phyloP scores from a whole-genome alignment of 371 early-diverging fungal genomes.

The Mucor piriformis region DNA sequence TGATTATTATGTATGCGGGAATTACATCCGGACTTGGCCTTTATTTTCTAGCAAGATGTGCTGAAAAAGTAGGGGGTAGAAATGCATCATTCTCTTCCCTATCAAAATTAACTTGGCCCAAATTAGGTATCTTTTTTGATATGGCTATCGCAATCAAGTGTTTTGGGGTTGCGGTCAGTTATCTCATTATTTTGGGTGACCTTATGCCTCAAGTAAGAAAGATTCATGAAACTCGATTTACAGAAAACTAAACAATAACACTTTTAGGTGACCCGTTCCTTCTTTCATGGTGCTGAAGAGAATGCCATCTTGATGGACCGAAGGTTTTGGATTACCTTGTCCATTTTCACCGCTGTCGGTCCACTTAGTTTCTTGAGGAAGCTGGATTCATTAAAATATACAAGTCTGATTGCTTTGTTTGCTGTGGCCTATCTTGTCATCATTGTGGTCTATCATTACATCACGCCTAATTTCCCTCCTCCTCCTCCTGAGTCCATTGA shows the following conservation, averaged over 20 bases:
- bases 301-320: slow-evolving; percentile 54
- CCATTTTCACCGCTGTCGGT: slow-evolving; percentile 65
- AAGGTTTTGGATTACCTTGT: slow-evolving; percentile 86
- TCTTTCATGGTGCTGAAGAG: slow-evolving; percentile 27
- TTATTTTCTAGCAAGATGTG: slow-evolving; percentile 78
- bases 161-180: slow-evolving; percentile 99
- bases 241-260: not conserved
- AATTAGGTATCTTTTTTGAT: slow-evolving; percentile 90
- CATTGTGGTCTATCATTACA: slow-evolving; percentile 83
- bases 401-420: slow-evolving; percentile 88
- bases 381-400: slow-evolving; percentile 95
- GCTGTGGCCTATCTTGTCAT: slow-evolving; percentile 90
- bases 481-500: slow-evolving; percentile 49
- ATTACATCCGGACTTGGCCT: slow-evolving; percentile 81
- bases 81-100: slow-evolving; percentile 89
- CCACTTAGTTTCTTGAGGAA: slow-evolving; percentile 84
- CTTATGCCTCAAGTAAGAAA: slow-evolving; percentile 80
- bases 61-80: slow-evolving; percentile 74
- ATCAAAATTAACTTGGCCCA: slow-evolving; percentile 90
- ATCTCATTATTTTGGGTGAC: slow-evolving; percentile 96
- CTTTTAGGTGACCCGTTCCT: slow-evolving; percentile 38
- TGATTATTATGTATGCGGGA: slow-evolving; percentile 80
- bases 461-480: slow-evolving; percentile 53
- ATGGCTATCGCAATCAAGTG: slow-evolving; percentile 99
- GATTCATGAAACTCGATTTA: no score